A percentile compares a stretch with the other conserved stretches of the same genome.
Evolutionary conservation across 257 asterid species (phyloP).

Genomic region (Primulina huaijiensis): DNA sequence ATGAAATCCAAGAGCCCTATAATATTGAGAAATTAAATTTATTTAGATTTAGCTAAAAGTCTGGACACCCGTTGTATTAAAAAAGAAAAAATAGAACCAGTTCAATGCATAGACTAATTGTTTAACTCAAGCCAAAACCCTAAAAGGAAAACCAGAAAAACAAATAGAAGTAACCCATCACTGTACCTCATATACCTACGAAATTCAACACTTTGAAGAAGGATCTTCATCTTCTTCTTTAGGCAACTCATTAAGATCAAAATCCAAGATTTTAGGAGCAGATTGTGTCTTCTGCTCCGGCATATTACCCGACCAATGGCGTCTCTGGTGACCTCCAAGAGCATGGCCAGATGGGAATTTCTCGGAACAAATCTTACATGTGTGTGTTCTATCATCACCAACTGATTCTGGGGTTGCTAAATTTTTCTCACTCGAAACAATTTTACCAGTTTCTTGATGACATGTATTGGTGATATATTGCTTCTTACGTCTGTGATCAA

Average conservation of each 20-base stretch:
- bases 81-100: too few relatives aligned
- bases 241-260: neutral
- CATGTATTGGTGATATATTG: neutral
- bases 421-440: neutral
- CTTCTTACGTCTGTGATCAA: conserved; percentile 5
- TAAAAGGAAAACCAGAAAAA: neutral
- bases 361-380: conserved; percentile 30
- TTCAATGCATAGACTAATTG: too few relatives aligned
- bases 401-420: neutral
- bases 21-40: too few relatives aligned
- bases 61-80: too few relatives aligned
- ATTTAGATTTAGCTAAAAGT: too few relatives aligned
- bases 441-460: neutral
- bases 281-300: neutral
- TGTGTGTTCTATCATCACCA: neutral
- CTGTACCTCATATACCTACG: neutral
- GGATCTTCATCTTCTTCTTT: neutral
- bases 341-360: conserved; percentile 31
- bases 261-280: neutral
- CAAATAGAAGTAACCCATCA: neutral
- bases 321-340: conserved; percentile 42
- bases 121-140: too few relatives aligned
- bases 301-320: conserved; percentile 6
- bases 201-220: neutral
- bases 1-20: too few relatives aligned